phyloP scores from a whole-genome alignment of 1,139 yeast genomes.

The Diutina ranongensis region DNA sequence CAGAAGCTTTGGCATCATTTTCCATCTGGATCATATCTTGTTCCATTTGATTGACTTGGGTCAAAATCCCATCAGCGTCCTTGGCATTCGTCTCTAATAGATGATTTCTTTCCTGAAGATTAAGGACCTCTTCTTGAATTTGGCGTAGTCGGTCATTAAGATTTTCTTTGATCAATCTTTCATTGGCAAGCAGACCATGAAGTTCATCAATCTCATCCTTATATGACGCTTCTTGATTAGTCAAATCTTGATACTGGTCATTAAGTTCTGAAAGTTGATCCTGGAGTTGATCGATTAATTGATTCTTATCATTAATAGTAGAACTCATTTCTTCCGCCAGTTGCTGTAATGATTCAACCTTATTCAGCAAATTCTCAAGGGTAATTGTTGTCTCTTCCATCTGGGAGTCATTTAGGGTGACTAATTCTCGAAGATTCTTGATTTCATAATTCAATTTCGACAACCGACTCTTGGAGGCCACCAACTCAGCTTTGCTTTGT shows the following conservation, averaged over 20 bases:
- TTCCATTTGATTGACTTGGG: not conserved
- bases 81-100: not conserved
- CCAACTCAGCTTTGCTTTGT: not conserved
- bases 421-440: too few species aligned
- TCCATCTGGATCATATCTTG: not conserved
- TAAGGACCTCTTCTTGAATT: not conserved
- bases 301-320: not conserved
- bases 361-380: not conserved
- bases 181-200: not conserved
- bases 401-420: too few species aligned
- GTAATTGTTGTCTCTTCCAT: too few species aligned
- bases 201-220: constrained; percentile 1
- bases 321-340: too few species aligned
- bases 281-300: not conserved
- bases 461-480: too few species aligned
- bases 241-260: not conserved
- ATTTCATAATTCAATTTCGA: too few species aligned
- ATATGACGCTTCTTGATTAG: not conserved
- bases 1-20: not conserved
- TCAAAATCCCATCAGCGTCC: not conserved
- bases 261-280: not conserved
- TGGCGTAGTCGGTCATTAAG: not conserved
- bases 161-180: not conserved
- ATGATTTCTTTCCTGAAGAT: not conserved
- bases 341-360: too few species aligned